phyloP scores from a whole-genome alignment of 768 basidiomycete genomes.

The Boletales sp. region DNA sequence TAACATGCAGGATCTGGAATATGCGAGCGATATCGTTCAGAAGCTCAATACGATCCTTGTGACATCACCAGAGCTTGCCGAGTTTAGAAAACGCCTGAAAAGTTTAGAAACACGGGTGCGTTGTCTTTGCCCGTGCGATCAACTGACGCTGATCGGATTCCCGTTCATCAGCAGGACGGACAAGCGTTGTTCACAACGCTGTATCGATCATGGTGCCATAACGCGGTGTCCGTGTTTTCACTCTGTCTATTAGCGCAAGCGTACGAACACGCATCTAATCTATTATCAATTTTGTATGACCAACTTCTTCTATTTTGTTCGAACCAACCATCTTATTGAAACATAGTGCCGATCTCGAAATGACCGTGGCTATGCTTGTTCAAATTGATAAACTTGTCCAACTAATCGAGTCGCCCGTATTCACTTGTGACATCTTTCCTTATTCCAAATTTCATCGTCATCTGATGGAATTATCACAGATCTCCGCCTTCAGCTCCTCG shows the following conservation, averaged over 20 bases:
- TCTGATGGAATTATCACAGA: slow-evolving; percentile 38
- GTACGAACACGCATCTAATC: slow-evolving; percentile 96
- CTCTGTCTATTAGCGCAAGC: slow-evolving; percentile 96
- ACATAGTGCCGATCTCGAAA: slow-evolving; percentile 88
- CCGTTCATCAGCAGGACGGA: slow-evolving; percentile 72
- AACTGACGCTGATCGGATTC: not conserved
- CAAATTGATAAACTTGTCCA: slow-evolving; percentile 98
- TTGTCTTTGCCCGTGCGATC: slow-evolving; percentile 8
- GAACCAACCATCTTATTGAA: slow-evolving; percentile 1
- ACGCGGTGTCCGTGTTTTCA: slow-evolving; percentile 94
- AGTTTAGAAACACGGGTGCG: slow-evolving; percentile 88
- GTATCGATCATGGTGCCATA: slow-evolving; percentile 98
- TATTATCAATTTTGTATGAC: slow-evolving; percentile 89
- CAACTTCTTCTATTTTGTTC: not conserved
- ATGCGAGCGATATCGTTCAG: slow-evolving; percentile 96
- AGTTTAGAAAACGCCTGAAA: slow-evolving; percentile 90
- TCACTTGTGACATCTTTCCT: slow-evolving; percentile 71
- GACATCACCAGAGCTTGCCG: slow-evolving; percentile 92
- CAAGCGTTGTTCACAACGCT: slow-evolving; percentile 92
- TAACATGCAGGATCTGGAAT: slow-evolving; percentile 79
- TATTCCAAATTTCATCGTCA: not conserved
- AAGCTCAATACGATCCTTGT: slow-evolving; percentile 96
- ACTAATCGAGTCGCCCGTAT: slow-evolving; percentile 96
- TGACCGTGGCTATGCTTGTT: slow-evolving; percentile 90
- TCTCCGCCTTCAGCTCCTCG: slow-evolving; percentile 88